Conservation (phyloP, 441 rosid genomes). For the Corymbia citriodora region DNA sequence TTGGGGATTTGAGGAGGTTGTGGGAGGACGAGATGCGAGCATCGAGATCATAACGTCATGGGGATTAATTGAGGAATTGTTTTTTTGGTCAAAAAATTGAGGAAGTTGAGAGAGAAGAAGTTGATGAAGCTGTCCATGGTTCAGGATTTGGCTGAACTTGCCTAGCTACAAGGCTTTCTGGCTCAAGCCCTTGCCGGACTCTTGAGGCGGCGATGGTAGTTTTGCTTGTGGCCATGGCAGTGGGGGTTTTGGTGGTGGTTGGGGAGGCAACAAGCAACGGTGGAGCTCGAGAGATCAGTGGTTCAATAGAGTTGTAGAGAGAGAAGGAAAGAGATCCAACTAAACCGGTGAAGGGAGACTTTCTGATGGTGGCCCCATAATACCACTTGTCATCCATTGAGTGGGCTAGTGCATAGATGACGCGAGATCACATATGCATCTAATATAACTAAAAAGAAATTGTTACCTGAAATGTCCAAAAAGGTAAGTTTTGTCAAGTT, state of each 20-base stretch:
- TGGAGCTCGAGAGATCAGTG: not conserved
- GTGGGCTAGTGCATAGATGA: too few relatives aligned
- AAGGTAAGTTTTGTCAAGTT: not conserved
- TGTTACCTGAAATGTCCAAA: not conserved
- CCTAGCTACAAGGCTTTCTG: too few relatives aligned
- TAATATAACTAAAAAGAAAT: not conserved
- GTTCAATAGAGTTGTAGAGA: not conserved
- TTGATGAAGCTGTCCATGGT: too few relatives aligned
- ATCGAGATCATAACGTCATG: rapidly evolving
- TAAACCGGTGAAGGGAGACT: rapidly evolving
- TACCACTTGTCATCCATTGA: too few relatives aligned
- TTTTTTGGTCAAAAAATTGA: too few relatives aligned
- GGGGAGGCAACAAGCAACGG: rapidly evolving
- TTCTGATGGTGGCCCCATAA: too few relatives aligned
- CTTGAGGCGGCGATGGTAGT: too few relatives aligned
- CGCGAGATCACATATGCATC: rapidly evolving
- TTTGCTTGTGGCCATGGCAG: rapidly evolving
- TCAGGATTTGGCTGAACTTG: rapidly evolving
- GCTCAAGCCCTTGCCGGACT: too few relatives aligned
- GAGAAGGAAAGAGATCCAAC: not conserved
- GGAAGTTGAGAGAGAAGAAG: too few relatives aligned
- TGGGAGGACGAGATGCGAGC: too few relatives aligned
- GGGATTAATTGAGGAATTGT: too few relatives aligned
- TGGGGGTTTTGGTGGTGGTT: not conserved
- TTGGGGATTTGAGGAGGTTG: too few relatives aligned